Evolutionary conservation across 225 moss, liverwort and hornwort species (phyloP).

Genomic region (Straminergon stramineum): DNA sequence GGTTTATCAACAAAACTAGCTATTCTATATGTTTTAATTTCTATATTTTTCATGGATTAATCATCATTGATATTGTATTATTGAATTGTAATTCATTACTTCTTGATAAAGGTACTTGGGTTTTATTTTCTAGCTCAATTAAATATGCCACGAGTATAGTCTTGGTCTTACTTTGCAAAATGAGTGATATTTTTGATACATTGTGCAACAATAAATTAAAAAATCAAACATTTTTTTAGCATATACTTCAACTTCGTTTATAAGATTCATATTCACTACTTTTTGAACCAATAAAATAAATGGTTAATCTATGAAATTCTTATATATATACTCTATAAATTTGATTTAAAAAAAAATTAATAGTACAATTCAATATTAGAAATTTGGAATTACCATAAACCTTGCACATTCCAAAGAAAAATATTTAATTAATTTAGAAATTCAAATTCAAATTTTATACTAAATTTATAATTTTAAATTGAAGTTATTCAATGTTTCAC

Average conservation of each 20-base stretch:
- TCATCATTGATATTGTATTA: too few relatives aligned
- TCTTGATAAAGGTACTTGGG: not conserved
- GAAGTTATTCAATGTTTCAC: not conserved
- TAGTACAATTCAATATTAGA: too few relatives aligned
- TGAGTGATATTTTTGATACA: not conserved
- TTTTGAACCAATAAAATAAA: not conserved
- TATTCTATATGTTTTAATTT: not conserved
- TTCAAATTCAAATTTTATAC: not conserved
- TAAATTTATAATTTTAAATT: too few relatives aligned
- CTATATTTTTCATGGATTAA: not conserved
- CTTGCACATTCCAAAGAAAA: rapidly evolving
- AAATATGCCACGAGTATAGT: not conserved
- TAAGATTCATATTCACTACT: not conserved
- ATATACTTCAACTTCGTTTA: not conserved
- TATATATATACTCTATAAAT: too few relatives aligned
- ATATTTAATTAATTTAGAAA: not conserved
- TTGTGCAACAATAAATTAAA: too few relatives aligned
- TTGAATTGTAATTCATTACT: not conserved
- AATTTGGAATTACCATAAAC: not conserved
- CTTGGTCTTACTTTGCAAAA: not conserved
- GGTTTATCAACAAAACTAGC: too few relatives aligned
- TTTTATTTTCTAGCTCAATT: too few relatives aligned
- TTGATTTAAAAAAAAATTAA: too few relatives aligned
- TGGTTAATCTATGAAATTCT: too few relatives aligned
- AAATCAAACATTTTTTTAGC: too few relatives aligned